Conservation (phyloP, 129 eudicot species). For the Helianthus tuberosus region DNA sequence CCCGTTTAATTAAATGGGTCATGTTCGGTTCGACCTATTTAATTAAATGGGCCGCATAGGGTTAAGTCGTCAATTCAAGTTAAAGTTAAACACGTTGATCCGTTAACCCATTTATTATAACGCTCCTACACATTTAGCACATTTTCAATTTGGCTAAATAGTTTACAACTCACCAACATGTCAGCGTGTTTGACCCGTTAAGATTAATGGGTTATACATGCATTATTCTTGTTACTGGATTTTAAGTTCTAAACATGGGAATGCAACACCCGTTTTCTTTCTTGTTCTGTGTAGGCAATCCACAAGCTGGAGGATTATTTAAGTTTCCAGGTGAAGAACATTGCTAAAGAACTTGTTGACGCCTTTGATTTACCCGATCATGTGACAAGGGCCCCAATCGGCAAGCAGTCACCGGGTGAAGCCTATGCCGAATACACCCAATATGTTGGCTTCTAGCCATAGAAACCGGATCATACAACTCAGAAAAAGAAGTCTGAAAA, state of each 20-base stretch:
- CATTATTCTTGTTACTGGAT: background rate
- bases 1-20: background rate
- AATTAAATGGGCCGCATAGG: too few species aligned
- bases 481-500: constrained; percentile 14
- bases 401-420: constrained; percentile 67
- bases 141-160: too few species aligned
- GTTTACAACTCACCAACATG: too few species aligned
- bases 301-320: constrained; percentile 86
- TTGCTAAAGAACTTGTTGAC: constrained; percentile 90
- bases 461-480: background rate
- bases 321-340: constrained; percentile 87
- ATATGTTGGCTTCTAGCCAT: constrained; percentile 58
- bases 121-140: too few species aligned
- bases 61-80: background rate
- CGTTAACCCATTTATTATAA: background rate
- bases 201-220: too few species aligned
- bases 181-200: background rate
- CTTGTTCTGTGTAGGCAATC: constrained; percentile 63
- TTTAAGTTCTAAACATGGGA: background rate
- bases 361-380: constrained; percentile 93
- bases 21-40: too few species aligned
- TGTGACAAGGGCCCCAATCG: constrained; percentile 87
- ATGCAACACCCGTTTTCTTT: background rate
- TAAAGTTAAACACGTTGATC: background rate
- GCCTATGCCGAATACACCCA: constrained; percentile 88